Evolutionary conservation across 306 rosid genomes (phyloP), one percentile per base, ranked within the genome.

Genomic region (Trifolium pratense): DNA sequence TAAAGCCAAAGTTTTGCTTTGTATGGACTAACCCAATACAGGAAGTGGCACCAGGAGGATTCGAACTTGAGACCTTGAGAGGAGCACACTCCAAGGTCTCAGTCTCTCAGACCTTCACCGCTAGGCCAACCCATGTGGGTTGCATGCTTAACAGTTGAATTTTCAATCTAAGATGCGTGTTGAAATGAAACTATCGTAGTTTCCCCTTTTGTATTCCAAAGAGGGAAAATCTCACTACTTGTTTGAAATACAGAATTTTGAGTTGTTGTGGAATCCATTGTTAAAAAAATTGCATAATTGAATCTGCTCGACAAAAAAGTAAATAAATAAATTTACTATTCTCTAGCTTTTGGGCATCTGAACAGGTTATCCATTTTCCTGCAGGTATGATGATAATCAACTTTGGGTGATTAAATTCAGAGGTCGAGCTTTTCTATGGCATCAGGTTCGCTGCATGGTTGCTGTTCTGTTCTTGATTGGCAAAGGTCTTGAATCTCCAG

Each of bases 391-490:
- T 57, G 87, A 62, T 29, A 79, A 87, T 75, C 91, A 80, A 83
- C 96, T 93, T 46, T 89, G 93, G 96, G 87, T 75, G 70, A 79
- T 93, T 65, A 82, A 81, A 79, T 85, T 93, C 70, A 88, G 76
- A 82, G 98, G 98, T 6, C 88, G 89, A 67, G 98, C 98, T 53
- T 93, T 93, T 84, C 89, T 93, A 8, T 93, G 98, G 98, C 98
- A 93, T 80, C 98, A 93, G 78, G 92, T 93, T 61, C 93, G 98
- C 67, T 91, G 97, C 90, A 91, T 93, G 90, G 96, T 91, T 45
- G 91, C 94, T 52, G 84, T 87, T 68, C 79, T 93, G 46, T 91
- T 91, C 81, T 86, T 91, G 94, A 80, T 91, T 53, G 98, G 98
- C 75, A 90, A 80, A 86, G 96, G 88, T 73, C 85, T 86, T 73